Base-by-base conservation (phyloP, 2,329 filamentous ascomycete genomes). In the Botrytis sinoallii region DNA sequence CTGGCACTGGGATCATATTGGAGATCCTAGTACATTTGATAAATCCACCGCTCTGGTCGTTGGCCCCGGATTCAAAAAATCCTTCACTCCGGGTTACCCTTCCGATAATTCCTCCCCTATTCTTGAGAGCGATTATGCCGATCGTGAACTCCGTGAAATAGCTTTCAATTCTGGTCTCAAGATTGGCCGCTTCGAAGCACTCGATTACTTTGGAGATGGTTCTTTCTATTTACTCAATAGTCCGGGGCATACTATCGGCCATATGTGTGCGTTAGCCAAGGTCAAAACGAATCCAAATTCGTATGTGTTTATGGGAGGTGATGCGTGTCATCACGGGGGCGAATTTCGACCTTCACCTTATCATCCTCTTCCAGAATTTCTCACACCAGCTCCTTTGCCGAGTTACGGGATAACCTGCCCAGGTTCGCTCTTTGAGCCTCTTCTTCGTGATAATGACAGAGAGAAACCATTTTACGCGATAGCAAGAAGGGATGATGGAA, bases 131-230 rank as follows among this genome's bases (percentile, higher is more conserved):
- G 83, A 85, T 72, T 82, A 84, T 69, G 74, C 71, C 72, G 79
- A 79, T 48, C 79, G 77, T n/a, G 75, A 77, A 18, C 69, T 81
- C 18, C 66, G 73, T n/a, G 77, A 77, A 44, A 71, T 77, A 32
- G 6, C 32, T 25, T 78, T 77, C 67, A 42, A 80, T 64, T 73
- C 77, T 12, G 66, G 74, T 35, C 76, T 84, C 5, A 80, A 82
- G 75, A 83, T 86, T 29, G 85, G 84, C 2, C 77, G 81, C 9
- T 86, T 86, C 77, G 77, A 81, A 46, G 85, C 86, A 2, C 80
- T 82, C 40, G 88, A 90, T 77, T 89, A 85, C 77, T 89, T 88
- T 72, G 84, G 84, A 4, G 88, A 90, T 77, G 87, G 87, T 0
- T 84, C 82, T 35, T 87, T 90, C 75, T 89, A 88, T 77, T 81